These are phyloP conservation scores for Trebouxia sp. DNA, from an alignment of 139 green algal genomes.

Conservation along the genomic window DNA sequence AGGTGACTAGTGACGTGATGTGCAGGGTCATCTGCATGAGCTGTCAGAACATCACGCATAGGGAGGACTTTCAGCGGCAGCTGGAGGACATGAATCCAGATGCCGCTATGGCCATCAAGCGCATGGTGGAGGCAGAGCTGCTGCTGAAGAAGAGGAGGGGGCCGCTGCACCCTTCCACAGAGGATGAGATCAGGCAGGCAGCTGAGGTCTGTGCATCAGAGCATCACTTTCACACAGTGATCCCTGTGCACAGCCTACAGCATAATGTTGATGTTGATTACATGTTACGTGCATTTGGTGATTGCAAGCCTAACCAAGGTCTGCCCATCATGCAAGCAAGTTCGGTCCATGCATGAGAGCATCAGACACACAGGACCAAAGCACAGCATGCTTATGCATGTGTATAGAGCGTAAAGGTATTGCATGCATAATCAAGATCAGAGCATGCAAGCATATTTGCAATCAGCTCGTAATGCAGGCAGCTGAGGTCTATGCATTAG, in stretches of 20 bases:
- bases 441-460: too few relatives aligned
- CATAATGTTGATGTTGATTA: too few relatives aligned
- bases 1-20: not conserved
- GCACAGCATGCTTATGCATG: too few relatives aligned
- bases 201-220: slow-evolving; percentile 1
- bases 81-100: slow-evolving; percentile 71
- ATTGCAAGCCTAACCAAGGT: too few relatives aligned
- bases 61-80: slow-evolving; percentile 60
- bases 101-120: slow-evolving; percentile 42
- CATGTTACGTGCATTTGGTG: too few relatives aligned
- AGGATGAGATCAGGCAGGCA: slow-evolving; percentile 13
- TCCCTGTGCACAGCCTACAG: not conserved
- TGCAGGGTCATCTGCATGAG: slow-evolving; percentile 70
- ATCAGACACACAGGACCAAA: too few relatives aligned
- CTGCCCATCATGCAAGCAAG: too few relatives aligned
- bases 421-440: too few relatives aligned
- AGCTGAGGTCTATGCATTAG: too few relatives aligned
- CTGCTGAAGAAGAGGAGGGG: slow-evolving; percentile 13
- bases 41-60: slow-evolving; percentile 55
- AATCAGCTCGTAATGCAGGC: too few relatives aligned
- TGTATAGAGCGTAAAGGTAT: too few relatives aligned
- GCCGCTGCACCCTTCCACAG: slow-evolving; percentile 28
- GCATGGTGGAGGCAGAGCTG: slow-evolving; percentile 28
- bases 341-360: too few relatives aligned
- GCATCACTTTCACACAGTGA: not conserved